Evolutionary conservation across 345 rosid species (phyloP).

Genomic region (Psidium friedrichsthalianum): DNA sequence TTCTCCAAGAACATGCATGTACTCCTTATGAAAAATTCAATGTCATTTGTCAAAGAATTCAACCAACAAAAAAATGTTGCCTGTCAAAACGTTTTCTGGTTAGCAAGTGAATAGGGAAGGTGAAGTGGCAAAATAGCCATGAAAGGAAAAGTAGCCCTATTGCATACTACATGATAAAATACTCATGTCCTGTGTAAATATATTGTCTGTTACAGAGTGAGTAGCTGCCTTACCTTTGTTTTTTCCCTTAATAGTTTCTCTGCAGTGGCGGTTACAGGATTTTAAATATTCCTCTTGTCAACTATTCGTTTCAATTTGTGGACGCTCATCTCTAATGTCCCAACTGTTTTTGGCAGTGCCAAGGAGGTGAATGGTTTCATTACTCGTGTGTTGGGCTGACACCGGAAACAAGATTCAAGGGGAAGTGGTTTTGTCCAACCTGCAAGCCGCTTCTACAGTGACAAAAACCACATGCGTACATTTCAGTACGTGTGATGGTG

Average conservation of each 20-base stretch:
- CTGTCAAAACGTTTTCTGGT: neutral
- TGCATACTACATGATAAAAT: neutral
- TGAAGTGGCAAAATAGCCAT: neutral
- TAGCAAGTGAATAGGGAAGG: neutral
- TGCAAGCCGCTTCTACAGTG: constrained; percentile 59
- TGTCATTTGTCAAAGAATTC: neutral
- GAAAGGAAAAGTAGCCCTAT: neutral
- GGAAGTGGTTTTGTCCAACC: constrained; percentile 98
- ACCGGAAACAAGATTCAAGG: constrained; percentile 94
- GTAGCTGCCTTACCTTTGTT: neutral
- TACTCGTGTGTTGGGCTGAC: constrained; percentile 95
- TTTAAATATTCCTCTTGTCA: neutral
- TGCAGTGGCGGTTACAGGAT: neutral
- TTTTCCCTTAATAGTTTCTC: neutral
- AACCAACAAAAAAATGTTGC: neutral
- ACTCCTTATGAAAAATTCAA: neutral
- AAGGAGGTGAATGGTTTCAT: constrained; percentile 99
- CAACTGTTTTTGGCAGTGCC: constrained; percentile 45
- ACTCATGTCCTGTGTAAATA: neutral
- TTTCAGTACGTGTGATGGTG: neutral
- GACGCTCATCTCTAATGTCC: neutral
- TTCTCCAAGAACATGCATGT: neutral
- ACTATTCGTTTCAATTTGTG: neutral
- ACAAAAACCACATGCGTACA: constrained; percentile 14
- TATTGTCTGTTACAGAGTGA: neutral